Conservation (phyloP, 495 filamentous ascomycete genomes). For the Elasticomyces elasticus region DNA sequence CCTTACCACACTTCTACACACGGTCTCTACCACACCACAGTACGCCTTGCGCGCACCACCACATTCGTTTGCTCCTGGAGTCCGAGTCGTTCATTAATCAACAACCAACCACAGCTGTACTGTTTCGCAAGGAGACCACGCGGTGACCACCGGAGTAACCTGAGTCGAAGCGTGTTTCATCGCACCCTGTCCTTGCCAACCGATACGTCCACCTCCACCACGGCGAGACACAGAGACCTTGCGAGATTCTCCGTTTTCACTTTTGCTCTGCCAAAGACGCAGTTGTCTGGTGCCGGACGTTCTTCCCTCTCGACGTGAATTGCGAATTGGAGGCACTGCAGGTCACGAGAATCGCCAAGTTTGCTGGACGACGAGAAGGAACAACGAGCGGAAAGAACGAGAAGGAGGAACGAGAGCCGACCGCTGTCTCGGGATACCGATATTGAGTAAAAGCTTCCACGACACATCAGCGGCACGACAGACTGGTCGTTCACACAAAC, state of each 20-base stretch:
- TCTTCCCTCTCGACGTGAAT: too few species aligned
- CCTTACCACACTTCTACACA: background rate
- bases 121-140: background rate
- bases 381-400: background rate
- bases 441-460: background rate
- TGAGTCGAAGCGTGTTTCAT: slow-evolving; percentile 8
- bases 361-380: background rate
- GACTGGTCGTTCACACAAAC: too few species aligned
- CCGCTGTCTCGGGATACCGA: background rate
- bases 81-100: background rate
- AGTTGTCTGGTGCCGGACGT: background rate
- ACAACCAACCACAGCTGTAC: background rate
- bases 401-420: background rate
- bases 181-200: background rate
- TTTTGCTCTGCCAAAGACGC: background rate
- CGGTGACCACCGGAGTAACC: background rate
- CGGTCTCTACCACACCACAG: background rate
- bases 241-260: background rate
- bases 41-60: background rate
- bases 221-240: slow-evolving; percentile 1
- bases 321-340: too few species aligned
- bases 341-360: background rate
- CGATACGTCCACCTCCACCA: background rate
- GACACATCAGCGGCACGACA: background rate
- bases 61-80: background rate